phyloP scores from a whole-genome alignment of 2,329 filamentous ascomycete species.

The Trichophyton rubrum region DNA sequence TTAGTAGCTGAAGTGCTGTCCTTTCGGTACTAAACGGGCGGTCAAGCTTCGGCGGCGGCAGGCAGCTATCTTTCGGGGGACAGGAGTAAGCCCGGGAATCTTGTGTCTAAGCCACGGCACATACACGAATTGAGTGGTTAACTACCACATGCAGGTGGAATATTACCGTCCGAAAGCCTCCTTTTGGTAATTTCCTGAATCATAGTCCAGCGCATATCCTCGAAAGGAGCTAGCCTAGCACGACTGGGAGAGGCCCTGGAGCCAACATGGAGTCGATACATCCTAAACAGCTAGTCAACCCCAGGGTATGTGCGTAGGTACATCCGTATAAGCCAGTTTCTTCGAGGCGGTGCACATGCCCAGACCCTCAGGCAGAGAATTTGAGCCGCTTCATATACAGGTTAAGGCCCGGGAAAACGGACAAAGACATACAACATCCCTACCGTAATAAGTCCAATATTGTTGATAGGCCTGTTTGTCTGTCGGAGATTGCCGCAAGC shows the following conservation, averaged over 20 bases:
- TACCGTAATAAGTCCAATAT: neutral
- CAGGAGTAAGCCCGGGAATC: neutral
- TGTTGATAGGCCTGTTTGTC: neutral
- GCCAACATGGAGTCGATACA: neutral
- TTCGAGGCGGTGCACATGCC: constrained; percentile 1
- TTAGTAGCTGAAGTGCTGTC: neutral
- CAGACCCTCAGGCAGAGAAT: neutral
- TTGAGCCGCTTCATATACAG: neutral
- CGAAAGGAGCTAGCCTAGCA: neutral
- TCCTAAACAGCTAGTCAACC: neutral
- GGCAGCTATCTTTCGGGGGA: neutral
- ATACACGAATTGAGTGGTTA: neutral
- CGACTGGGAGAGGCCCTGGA: neutral
- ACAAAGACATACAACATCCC: neutral
- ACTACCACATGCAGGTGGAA: neutral
- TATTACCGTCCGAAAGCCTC: neutral
- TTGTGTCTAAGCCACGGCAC: neutral
- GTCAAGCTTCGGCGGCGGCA: neutral
- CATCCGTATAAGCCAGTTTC: neutral
- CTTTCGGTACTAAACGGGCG: neutral
- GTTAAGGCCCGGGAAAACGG: neutral
- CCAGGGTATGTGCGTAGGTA: neutral
- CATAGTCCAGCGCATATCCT: neutral
- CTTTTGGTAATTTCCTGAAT: neutral
- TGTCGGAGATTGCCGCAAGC: neutral